Evolutionary conservation across 495 filamentous ascomycete genomes (phyloP).

Genomic region (Parathielavia appendiculata): DNA sequence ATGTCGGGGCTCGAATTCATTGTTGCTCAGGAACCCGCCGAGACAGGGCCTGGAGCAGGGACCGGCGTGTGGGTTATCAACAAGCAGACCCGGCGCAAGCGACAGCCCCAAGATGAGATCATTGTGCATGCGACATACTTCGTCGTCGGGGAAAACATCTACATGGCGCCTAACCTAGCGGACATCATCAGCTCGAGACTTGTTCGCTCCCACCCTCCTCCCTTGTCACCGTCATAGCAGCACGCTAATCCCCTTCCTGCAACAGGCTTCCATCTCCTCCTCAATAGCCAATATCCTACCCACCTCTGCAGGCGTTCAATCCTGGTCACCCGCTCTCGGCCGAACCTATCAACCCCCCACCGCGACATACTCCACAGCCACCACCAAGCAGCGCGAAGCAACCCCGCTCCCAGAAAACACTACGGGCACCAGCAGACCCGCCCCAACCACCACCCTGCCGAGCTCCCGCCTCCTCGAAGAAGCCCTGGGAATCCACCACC

Average conservation of each 20-base stretch:
- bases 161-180: constrained; percentile 77
- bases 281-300: constrained; percentile 63
- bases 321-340: constrained; percentile 67
- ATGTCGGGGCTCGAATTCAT: constrained; percentile 83
- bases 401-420: constrained; percentile 56
- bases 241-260: constrained; percentile 13
- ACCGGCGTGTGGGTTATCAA: constrained; percentile 86
- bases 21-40: constrained; percentile 69
- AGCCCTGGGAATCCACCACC: constrained; percentile 57
- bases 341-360: constrained; percentile 62
- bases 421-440: constrained; percentile 19
- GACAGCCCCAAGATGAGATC: constrained; percentile 57
- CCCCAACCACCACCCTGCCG: constrained; percentile 35
- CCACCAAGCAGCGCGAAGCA: constrained; percentile 38
- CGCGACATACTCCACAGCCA: constrained; percentile 25
- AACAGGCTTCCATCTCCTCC: constrained; percentile 53
- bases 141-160: constrained; percentile 77
- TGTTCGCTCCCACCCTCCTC: constrained; percentile 42
- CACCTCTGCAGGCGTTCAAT: constrained; percentile 52
- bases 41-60: constrained; percentile 56
- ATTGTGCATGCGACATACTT: constrained; percentile 74
- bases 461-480: constrained; percentile 59
- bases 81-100: constrained; percentile 73
- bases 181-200: constrained; percentile 73
- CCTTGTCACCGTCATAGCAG: not conserved